A percentile compares a stretch with the other conserved stretches of the same genome.
Conservation (phyloP, 2,329 filamentous ascomycete species). For the Colletotrichum orchidophilum region DNA sequence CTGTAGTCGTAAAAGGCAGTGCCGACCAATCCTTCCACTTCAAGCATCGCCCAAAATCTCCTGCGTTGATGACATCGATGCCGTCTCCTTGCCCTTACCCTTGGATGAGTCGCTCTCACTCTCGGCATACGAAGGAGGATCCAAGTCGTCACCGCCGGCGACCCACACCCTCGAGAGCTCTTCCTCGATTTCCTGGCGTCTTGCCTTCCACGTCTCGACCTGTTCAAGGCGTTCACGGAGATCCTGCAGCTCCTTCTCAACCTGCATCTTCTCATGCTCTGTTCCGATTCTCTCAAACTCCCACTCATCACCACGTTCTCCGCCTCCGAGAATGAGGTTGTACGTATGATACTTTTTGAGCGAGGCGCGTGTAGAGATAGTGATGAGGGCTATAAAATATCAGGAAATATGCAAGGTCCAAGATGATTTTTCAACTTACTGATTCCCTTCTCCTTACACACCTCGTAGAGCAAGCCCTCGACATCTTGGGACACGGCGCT, state of each 20-base stretch:
- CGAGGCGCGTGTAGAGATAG: conserved; percentile 92
- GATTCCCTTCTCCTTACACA: conserved; percentile 90
- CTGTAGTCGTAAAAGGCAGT: conserved; percentile 10
- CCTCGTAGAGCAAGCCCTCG: conserved; percentile 92
- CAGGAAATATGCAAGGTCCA: conserved; percentile 15
- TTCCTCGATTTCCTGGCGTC: conserved; percentile 81
- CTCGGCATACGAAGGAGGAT: conserved; percentile 56
- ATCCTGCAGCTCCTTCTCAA: conserved; percentile 90
- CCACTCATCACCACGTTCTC: conserved; percentile 86
- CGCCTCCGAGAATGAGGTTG: conserved; percentile 85
- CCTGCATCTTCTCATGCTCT: conserved; percentile 89
- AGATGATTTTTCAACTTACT: conserved; percentile 65
- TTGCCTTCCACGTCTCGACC: conserved; percentile 84
- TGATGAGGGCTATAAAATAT: conserved; percentile 77
- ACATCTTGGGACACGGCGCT: conserved; percentile 95
- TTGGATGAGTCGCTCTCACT: conserved; percentile 31
- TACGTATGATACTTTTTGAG: conserved; percentile 96
- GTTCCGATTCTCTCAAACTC: conserved; percentile 94
- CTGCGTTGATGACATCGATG: not conserved
- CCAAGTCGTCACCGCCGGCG: conserved; percentile 58
- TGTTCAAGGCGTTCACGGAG: conserved; percentile 81
- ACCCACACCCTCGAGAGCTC: conserved; percentile 77
- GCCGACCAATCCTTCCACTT: not conserved
- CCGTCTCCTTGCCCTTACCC: conserved; percentile 26
- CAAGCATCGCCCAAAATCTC: conserved; percentile 26